A percentile compares a stretch with the other conserved stretches of the same genome.
phyloP scores from a whole-genome alignment of 2,329 filamentous ascomycete genomes.

The Verticillium dahliae region DNA sequence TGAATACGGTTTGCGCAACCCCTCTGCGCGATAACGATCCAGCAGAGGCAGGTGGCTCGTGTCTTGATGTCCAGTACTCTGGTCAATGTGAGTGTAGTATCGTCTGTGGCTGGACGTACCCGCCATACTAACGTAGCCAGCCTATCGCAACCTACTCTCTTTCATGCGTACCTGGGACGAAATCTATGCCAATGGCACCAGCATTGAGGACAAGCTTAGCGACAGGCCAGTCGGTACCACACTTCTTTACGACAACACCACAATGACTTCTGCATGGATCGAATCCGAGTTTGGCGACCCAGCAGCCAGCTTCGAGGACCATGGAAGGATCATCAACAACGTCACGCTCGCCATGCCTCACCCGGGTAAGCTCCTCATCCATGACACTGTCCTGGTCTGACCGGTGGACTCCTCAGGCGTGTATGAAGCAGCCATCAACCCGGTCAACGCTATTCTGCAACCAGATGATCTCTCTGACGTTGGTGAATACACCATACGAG shows the following conservation, averaged over 20 bases:
- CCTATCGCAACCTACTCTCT: slow-evolving; percentile 62
- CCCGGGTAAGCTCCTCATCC: slow-evolving; percentile 28
- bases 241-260: slow-evolving; percentile 66
- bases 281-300: slow-evolving; percentile 47
- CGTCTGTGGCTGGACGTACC: slow-evolving; percentile 2
- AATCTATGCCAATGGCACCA: slow-evolving; percentile 35
- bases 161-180: slow-evolving; percentile 52
- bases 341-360: slow-evolving; percentile 75
- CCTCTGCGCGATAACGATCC: slow-evolving; percentile 46
- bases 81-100: slow-evolving; percentile 43
- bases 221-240: slow-evolving; percentile 54
- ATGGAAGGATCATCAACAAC: slow-evolving; percentile 62
- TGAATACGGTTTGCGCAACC: slow-evolving; percentile 50
- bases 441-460: slow-evolving; percentile 61
- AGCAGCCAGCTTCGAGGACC: slow-evolving; percentile 36
- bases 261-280: slow-evolving; percentile 64
- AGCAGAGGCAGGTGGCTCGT: slow-evolving; percentile 41
- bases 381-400: not conserved
- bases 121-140: slow-evolving; percentile 13
- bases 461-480: slow-evolving; percentile 58
- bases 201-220: slow-evolving; percentile 28
- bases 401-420: slow-evolving; percentile 35
- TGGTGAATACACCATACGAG: slow-evolving; percentile 61
- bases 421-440: slow-evolving; percentile 54
- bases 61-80: slow-evolving; percentile 62